Base-by-base conservation (phyloP, 1,284 basidiomycete species). In the Leccinum angustisporum region DNA sequence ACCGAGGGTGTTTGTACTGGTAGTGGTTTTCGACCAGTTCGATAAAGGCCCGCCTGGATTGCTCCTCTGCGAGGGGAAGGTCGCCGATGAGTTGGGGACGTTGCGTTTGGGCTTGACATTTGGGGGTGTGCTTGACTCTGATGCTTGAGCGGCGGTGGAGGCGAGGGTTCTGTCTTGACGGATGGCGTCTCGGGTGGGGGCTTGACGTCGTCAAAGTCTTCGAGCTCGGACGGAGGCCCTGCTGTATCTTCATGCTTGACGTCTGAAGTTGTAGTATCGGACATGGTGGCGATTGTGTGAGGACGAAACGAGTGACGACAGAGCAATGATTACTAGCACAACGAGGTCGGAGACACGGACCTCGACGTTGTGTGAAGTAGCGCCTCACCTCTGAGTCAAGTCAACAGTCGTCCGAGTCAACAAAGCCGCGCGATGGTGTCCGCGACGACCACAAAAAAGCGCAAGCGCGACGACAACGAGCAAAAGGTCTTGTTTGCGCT, bases 1-100 rank as follows among this genome's bases (percentile, higher is more conserved):
- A 11, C 97, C 97, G 59, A 99, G 80, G 48, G 88, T 85, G 72
- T 90, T 90, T 90, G 76, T 90, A 90, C 79, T 97, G 93, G 74
- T 98, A 98, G 68, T 88, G 87, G 73, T 96, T 98, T 68, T 81
- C 84, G 59, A 78, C 69, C 69, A 98, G 86, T 74, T 91, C 85
- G 63, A 77, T 79, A 71, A 96, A 99, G 6, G 86, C 91, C 67
- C 78, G 79, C 67, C 90, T 76, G 33, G 97, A 96, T 46, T 83
- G 86, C 61, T 86, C 80, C 72, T 89, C 86, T 27, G 93, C 94
- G 36, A 83, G 75, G 14, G 92, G 91, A 38, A 96, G 82, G 77
- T 94, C 79, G 14, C 83, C 83, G 66, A 97, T 92, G 70, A 95
- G 83, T 77, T 89, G 89, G 18, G 81, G 79, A 43, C 76, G 2